These are phyloP conservation scores for Nemania serpens DNA, from an alignment of 2,329 filamentous ascomycete species.

Conservation along the genomic window DNA sequence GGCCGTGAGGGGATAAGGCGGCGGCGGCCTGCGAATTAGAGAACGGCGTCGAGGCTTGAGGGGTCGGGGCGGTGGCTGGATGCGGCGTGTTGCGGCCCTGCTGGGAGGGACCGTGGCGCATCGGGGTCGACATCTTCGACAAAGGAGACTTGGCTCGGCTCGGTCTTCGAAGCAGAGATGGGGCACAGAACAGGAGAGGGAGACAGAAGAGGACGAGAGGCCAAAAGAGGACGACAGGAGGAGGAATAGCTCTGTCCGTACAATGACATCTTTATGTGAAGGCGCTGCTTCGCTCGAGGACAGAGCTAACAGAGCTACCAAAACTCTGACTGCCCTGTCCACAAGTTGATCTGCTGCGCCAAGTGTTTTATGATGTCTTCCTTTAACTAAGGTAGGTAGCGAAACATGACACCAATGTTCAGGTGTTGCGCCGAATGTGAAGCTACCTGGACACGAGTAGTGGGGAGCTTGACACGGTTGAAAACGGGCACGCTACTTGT, in stretches of 20 bases:
- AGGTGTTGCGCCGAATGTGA: too few species aligned
- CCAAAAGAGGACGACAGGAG: too few species aligned
- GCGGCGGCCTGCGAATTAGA: constrained; percentile 58
- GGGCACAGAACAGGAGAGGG: too few species aligned
- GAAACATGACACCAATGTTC: too few species aligned
- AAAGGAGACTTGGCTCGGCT: background rate
- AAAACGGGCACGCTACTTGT: too few species aligned
- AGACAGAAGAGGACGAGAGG: too few species aligned
- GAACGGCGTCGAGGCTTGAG: constrained; percentile 70
- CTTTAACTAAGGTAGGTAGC: too few species aligned
- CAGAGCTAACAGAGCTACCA: background rate
- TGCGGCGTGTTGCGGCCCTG: constrained; percentile 54
- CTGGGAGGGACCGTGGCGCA: constrained; percentile 51
- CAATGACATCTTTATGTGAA: background rate
- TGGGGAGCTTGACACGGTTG: too few species aligned
- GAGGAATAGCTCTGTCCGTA: background rate
- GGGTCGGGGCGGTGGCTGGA: constrained; percentile 59
- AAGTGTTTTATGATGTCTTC: too few species aligned
- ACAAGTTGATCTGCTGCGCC: too few species aligned
- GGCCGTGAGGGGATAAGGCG: constrained; percentile 63
- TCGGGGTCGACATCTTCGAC: constrained; percentile 42
- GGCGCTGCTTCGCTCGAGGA: background rate
- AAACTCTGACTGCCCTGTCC: background rate
- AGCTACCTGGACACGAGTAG: too few species aligned
- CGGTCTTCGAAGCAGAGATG: too few species aligned